Conservation (phyloP, 208 protist species). For the Trypanosoma conorhini region DNA sequence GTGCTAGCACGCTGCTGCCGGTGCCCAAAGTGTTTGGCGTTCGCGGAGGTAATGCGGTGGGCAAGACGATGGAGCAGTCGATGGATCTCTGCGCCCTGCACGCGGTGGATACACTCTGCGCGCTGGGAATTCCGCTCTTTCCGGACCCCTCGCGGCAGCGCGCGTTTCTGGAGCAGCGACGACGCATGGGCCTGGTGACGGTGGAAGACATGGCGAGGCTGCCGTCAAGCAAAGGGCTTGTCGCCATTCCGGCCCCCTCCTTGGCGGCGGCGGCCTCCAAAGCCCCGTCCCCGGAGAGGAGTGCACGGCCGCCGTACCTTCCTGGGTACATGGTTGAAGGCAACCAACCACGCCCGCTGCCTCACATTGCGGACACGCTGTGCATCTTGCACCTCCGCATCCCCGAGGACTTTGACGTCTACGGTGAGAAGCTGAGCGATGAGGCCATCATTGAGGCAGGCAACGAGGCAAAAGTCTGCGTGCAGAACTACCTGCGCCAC, state of each 20-base stretch:
- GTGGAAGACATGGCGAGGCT: constrained; percentile 32
- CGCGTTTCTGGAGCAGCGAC: constrained; percentile 44
- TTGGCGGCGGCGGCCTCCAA: neutral
- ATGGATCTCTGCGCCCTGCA: constrained; percentile 71
- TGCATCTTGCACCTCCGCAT: constrained; percentile 50
- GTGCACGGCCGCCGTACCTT: constrained; percentile 35
- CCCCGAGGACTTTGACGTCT: constrained; percentile 71
- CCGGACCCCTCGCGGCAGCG: constrained; percentile 40
- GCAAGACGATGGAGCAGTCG: constrained; percentile 47
- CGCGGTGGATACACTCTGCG: constrained; percentile 66
- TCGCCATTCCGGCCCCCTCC: constrained; percentile 32
- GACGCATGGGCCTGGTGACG: constrained; percentile 36
- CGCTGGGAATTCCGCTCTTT: constrained; percentile 57
- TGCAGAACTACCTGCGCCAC: constrained; percentile 62
- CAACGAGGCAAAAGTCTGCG: constrained; percentile 55
- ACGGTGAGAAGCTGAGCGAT: constrained; percentile 27
- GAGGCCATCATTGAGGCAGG: constrained; percentile 45
- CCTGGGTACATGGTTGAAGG: constrained; percentile 73
- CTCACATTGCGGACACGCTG: constrained; percentile 47
- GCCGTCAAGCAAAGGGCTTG: constrained; percentile 26
- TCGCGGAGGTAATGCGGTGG: constrained; percentile 68
- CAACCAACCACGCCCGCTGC: constrained; percentile 46
- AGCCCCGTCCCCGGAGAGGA: constrained; percentile 3
- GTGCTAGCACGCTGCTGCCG: constrained; percentile 72
- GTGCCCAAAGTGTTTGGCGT: constrained; percentile 62